phyloP scores from a whole-genome alignment of 169 alveolate genomes.

The Eimeria sp. region DNA sequence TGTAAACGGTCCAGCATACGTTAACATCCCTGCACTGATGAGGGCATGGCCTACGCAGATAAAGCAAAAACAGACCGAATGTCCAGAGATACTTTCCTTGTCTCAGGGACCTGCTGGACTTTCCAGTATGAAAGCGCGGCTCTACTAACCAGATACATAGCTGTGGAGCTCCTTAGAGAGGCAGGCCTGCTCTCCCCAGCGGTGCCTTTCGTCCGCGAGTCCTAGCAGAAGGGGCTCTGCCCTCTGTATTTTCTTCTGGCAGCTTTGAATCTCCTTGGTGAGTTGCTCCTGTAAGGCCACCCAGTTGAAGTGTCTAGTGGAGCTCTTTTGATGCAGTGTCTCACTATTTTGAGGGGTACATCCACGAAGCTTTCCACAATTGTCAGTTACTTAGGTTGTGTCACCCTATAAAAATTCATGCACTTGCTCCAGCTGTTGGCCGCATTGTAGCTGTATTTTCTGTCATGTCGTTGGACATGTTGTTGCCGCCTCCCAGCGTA shows the following conservation, averaged over 20 bases:
- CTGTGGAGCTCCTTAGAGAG: conserved; percentile 56
- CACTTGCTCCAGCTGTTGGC: not conserved
- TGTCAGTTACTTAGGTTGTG: not conserved
- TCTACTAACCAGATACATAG: conserved; percentile 82
- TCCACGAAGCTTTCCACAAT: conserved; percentile 88
- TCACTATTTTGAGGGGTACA: conserved; percentile 89
- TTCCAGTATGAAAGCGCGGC: not conserved
- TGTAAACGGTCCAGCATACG: conserved; percentile 97
- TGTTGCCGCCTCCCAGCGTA: not conserved
- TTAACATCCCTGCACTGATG: conserved; percentile 91
- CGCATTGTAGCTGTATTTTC: not conserved
- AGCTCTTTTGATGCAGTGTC: conserved; percentile 90
- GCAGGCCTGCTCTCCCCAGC: conserved; percentile 98
- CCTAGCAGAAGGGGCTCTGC: conserved; percentile 97
- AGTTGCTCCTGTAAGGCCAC: conserved; percentile 87
- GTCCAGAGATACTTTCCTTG: not conserved
- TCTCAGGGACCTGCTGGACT: not conserved
- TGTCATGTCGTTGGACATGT: not conserved
- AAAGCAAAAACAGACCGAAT: conserved; percentile 36
- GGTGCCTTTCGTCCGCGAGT: conserved; percentile 95
- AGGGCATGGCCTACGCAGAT: conserved; percentile 95
- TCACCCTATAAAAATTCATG: not conserved
- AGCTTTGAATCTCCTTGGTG: conserved; percentile 85
- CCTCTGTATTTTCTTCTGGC: conserved; percentile 89
- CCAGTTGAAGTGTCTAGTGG: conserved; percentile 89